Conservation (phyloP, 345 rosid species). For the Cardiospermum halicacabum region DNA sequence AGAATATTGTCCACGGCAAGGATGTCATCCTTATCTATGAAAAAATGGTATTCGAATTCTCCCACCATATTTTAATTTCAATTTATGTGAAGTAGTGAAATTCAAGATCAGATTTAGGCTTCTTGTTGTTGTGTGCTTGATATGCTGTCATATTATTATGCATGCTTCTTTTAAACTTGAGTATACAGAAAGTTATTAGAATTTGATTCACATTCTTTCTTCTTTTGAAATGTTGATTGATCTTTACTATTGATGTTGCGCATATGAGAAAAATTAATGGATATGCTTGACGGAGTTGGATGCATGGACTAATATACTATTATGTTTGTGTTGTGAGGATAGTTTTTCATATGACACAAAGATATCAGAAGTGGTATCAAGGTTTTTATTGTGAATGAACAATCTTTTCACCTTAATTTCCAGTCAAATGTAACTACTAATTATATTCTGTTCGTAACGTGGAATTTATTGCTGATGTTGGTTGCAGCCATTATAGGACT, state of each 20-base stretch:
- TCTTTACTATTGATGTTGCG: neutral
- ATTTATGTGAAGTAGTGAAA: neutral
- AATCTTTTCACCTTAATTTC: neutral
- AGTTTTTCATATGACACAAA: neutral
- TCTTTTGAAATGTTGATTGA: neutral
- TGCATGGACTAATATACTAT: neutral
- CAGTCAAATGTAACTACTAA: neutral
- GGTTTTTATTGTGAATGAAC: neutral
- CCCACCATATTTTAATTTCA: neutral
- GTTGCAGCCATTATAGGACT: neutral
- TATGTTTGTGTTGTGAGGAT: neutral
- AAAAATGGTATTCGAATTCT: constrained; percentile 61
- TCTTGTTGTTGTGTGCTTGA: neutral
- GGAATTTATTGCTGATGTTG: neutral
- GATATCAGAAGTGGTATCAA: neutral
- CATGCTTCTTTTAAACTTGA: neutral
- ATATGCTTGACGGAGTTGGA: neutral
- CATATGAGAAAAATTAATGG: neutral
- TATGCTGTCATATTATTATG: neutral
- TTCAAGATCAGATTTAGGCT: neutral
- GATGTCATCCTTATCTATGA: constrained; percentile 60
- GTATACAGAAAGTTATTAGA: neutral
- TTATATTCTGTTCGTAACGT: neutral
- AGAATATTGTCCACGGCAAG: constrained; percentile 53
- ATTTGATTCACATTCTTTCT: neutral